Evolutionary conservation across 148 eudicot species (phyloP).

Genomic region (Rhododendron ferrugineum): DNA sequence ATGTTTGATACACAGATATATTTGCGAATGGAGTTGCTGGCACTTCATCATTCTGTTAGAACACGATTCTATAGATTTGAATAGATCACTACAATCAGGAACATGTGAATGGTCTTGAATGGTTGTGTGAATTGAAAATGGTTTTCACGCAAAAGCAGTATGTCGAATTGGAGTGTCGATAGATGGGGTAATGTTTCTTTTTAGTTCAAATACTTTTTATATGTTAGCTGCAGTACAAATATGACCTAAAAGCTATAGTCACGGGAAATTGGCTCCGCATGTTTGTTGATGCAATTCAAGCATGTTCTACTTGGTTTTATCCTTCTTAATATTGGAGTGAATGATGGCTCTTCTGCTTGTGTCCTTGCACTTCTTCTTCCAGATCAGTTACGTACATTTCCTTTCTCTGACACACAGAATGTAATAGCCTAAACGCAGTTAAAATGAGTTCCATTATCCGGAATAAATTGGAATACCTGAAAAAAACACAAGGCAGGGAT

Average conservation of each 20-base stretch:
- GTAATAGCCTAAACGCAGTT: neutral
- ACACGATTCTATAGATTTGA: neutral
- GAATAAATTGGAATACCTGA: neutral
- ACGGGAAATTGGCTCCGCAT: neutral
- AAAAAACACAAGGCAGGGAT: neutral
- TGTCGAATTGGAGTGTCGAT: neutral
- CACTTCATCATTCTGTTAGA: neutral
- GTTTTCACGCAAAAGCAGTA: neutral
- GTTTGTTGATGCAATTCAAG: neutral
- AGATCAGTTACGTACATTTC: neutral
- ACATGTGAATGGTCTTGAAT: neutral
- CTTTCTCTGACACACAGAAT: neutral
- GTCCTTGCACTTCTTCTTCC: neutral
- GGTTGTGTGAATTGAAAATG: neutral
- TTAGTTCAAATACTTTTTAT: neutral
- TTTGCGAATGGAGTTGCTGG: neutral
- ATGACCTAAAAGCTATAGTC: neutral
- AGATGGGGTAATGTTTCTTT: neutral
- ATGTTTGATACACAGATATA: neutral
- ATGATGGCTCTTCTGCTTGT: neutral
- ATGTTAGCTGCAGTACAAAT: neutral
- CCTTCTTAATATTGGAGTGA: neutral
- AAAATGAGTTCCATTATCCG: neutral
- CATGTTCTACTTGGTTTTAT: neutral
- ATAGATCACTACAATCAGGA: neutral